Base-by-base conservation (phyloP, 1,139 yeast species). In the Hanseniaspora sp. region DNA sequence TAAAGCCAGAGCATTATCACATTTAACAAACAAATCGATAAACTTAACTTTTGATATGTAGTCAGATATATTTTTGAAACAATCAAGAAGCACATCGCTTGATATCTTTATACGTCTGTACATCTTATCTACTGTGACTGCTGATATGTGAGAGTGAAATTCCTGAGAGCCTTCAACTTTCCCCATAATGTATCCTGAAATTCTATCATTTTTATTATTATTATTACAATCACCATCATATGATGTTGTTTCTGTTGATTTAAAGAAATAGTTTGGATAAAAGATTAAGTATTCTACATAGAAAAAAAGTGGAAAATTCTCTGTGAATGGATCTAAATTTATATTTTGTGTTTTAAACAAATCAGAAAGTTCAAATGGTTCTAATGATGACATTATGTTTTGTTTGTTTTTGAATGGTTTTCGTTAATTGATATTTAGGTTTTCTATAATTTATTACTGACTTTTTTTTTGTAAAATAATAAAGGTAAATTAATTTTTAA, bases 111-210 rank as follows among this genome's bases (percentile, higher is more conserved):
- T 74, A 57, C 98, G 72, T 57, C 99, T 73, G 64, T 84, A 90
- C 54, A 80, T 82, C 30, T 86, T 82, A 58, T 84, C 84, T 0
- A 94, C 84, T 0, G 98, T 88, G 2, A 94, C 96, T 0, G 98
- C 98, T 0, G 97, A 88, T 56, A 94, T 88, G 67, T 94, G 99
- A 0, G 95, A 80, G 64, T 94, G 99, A 95, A 96, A 92, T 60
- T 88, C 95, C 17, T 76, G 79, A 28, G 73, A 71, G 1, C 98
- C 98, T 67, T 94, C 98, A 3, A 95, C 83, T 68, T 94, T 94
- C n/a, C 95, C 98, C 79, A 94, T 82, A 95, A 94, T 82, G 63
- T 84, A 84, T 0, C 92, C 94, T 48, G 83, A 78, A 23, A 78
- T 73, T 47, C 70, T 57, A 35, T 56, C 51, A 12, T 52, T 28